phyloP scores from a whole-genome alignment of 2,329 filamentous ascomycete species.

The Chaetomiaceae sp. region DNA sequence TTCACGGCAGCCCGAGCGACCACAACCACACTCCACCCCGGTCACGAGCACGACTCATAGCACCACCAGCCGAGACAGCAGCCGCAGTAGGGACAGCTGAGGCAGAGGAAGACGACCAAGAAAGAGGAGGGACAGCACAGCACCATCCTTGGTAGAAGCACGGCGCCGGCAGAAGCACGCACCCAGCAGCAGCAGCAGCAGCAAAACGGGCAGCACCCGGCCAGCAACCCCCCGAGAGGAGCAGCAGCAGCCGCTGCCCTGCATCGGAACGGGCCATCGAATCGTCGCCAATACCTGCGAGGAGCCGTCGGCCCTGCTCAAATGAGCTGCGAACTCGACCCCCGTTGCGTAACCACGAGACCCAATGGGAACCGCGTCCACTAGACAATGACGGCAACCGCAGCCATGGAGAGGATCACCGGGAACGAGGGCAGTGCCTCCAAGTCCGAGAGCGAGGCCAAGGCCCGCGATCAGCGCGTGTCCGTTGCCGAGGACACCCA shows the following conservation, averaged over 20 bases:
- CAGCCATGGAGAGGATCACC: constrained; percentile 34
- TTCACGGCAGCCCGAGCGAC: constrained; percentile 5
- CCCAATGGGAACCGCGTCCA: constrained; percentile 39
- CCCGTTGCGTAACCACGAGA: constrained; percentile 40
- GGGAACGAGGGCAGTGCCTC: constrained; percentile 37
- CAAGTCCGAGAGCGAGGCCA: constrained; percentile 37
- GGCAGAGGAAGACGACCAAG: background rate
- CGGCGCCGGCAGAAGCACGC: constrained; percentile 1
- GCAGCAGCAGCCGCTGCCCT: constrained; percentile 13
- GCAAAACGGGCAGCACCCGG: too few species aligned
- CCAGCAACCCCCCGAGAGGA: background rate
- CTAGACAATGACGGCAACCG: constrained; percentile 33
- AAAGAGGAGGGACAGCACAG: background rate
- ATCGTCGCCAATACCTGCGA: constrained; percentile 35
- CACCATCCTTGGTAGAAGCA: background rate
- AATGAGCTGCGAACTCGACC: constrained; percentile 40
- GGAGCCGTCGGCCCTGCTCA: constrained; percentile 38
- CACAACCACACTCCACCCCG: background rate
- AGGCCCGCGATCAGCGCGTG: constrained; percentile 32
- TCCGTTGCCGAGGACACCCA: constrained; percentile 32
- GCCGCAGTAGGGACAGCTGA: constrained; percentile 3
- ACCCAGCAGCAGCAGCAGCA: too few species aligned
- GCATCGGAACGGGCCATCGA: constrained; percentile 29
- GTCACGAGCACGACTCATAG: background rate
- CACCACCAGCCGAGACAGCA: constrained; percentile 10